Percentiles rank a stretch among this genome's conserved stretches.
Evolutionary conservation across 2,329 filamentous ascomycete genomes (phyloP).

Genomic region (Aplosporella prunicola): DNA sequence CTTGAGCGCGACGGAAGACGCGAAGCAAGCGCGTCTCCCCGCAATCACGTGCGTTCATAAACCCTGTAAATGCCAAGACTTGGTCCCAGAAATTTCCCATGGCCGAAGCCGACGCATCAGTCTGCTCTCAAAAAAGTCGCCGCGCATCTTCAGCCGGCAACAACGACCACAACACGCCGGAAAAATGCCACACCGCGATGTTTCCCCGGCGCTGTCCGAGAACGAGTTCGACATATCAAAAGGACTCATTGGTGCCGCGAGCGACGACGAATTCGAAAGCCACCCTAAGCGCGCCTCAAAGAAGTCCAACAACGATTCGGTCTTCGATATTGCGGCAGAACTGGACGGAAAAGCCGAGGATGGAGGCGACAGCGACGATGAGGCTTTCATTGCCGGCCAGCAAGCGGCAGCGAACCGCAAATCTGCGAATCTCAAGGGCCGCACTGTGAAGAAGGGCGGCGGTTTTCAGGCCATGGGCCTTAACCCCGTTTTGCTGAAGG

Average conservation of each 20-base stretch:
- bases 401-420: constrained; percentile 87
- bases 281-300: constrained; percentile 21
- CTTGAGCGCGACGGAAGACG: no score
- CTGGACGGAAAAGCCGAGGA: constrained; percentile 36
- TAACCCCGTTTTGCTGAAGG: constrained; percentile 73
- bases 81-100: constrained; percentile 7
- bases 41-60: constrained; percentile 2
- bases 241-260: constrained; percentile 56
- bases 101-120: constrained; percentile 1
- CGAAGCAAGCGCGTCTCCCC: no score
- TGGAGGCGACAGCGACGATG: constrained; percentile 57
- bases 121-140: constrained; percentile 4
- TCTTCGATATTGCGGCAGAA: constrained; percentile 23
- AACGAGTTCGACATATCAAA: constrained; percentile 84
- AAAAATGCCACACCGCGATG: constrained; percentile 60
- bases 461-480: constrained; percentile 94
- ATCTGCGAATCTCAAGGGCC: constrained; percentile 68
- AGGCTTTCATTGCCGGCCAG: constrained; percentile 79
- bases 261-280: constrained; percentile 35
- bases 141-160: constrained; percentile 8
- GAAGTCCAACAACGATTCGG: constrained; percentile 3
- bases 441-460: constrained; percentile 85
- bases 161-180: neutral
- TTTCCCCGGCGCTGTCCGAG: constrained; percentile 78
- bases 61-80: constrained; percentile 7